Evolutionary conservation across 805 yeast genomes (phyloP).

Genomic region (Jamesozyma lodderae): DNA sequence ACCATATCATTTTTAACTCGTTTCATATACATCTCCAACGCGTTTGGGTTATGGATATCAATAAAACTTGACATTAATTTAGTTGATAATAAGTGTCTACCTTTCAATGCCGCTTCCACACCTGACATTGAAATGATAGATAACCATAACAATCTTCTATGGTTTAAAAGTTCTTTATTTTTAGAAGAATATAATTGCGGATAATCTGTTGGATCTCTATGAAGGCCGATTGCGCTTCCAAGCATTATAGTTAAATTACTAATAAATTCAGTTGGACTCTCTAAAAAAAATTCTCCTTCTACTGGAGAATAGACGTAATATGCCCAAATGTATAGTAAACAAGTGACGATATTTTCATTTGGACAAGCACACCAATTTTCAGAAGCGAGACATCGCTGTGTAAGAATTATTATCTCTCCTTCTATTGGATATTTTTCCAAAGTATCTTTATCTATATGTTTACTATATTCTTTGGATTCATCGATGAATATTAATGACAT

Average conservation of each 20-base stretch:
- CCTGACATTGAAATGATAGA: slow-evolving; percentile 17
- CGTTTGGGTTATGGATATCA: slow-evolving; percentile 13
- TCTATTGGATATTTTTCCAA: slow-evolving; percentile 19
- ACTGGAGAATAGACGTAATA: slow-evolving; percentile 28
- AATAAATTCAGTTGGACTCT: slow-evolving; percentile 26
- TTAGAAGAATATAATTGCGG: slow-evolving; percentile 9
- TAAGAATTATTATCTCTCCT: slow-evolving; percentile 17
- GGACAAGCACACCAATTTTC: slow-evolving; percentile 26
- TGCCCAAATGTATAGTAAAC: slow-evolving; percentile 28
- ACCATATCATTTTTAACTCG: slow-evolving; percentile 15
- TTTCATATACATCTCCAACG: slow-evolving; percentile 13
- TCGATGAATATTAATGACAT: slow-evolving; percentile 17
- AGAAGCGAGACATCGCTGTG: slow-evolving; percentile 18
- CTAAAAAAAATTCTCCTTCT: slow-evolving; percentile 27
- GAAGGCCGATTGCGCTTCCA: slow-evolving; percentile 26
- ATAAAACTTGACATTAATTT: slow-evolving; percentile 14
- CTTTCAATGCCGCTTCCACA: slow-evolving; percentile 23
- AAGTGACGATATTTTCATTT: slow-evolving; percentile 25
- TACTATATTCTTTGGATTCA: slow-evolving; percentile 6
- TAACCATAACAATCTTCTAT: slow-evolving; percentile 26
- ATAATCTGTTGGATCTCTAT: slow-evolving; percentile 26
- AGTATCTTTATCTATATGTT: slow-evolving; percentile 9
- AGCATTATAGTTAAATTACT: slow-evolving; percentile 21
- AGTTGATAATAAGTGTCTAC: slow-evolving; percentile 14
- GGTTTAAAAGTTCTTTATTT: slow-evolving; percentile 17